phyloP scores from a whole-genome alignment of 495 filamentous ascomycete genomes.

The Letharia columbiana region DNA sequence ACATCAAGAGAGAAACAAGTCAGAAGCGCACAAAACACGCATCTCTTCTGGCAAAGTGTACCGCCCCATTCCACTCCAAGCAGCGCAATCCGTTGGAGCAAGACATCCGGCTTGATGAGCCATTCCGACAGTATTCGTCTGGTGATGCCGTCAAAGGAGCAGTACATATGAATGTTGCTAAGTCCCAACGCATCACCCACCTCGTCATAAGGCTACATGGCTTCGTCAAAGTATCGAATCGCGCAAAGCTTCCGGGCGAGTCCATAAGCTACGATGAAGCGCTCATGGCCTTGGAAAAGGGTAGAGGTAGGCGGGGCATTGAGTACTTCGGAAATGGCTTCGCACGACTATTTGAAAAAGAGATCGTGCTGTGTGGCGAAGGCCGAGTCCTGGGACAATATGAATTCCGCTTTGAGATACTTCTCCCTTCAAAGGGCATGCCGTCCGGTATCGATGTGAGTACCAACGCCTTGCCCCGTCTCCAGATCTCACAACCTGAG shows the following conservation, averaged over 20 bases:
- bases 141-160: constrained; percentile 61
- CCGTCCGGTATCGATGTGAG: constrained; percentile 92
- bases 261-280: constrained; percentile 36
- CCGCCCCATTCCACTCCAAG: constrained; percentile 53
- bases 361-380: constrained; percentile 82
- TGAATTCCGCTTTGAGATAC: constrained; percentile 86
- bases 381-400: constrained; percentile 76
- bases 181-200: constrained; percentile 81
- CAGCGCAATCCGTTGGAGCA: constrained; percentile 74
- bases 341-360: constrained; percentile 82
- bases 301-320: constrained; percentile 45
- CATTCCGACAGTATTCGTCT: constrained; percentile 74
- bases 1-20: background rate
- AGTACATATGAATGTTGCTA: constrained; percentile 72
- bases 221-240: constrained; percentile 79
- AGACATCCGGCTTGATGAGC: constrained; percentile 66
- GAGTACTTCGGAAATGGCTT: constrained; percentile 78
- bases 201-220: constrained; percentile 81
- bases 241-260: constrained; percentile 57
- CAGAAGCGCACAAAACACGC: constrained; percentile 4
- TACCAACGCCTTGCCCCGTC: constrained; percentile 14
- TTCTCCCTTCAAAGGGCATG: constrained; percentile 65
- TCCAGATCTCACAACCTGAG: background rate
- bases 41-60: constrained; percentile 48
- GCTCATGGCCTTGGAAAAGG: constrained; percentile 38